Evolutionary conservation across 768 basidiomycete genomes (phyloP).

Genomic region (Sarcodon sp.): DNA sequence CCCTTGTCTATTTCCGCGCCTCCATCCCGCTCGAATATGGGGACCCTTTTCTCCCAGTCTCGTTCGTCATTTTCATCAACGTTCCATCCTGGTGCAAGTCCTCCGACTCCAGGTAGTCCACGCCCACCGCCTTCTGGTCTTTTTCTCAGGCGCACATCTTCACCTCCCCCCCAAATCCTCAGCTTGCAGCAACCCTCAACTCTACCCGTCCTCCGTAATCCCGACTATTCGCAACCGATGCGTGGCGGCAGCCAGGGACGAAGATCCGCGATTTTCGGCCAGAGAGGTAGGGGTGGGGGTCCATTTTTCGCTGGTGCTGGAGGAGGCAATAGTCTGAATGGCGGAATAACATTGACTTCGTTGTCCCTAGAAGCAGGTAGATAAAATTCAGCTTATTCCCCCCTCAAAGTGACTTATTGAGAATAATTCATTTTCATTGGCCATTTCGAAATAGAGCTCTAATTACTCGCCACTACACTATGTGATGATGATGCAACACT

Average conservation of each 20-base stretch:
- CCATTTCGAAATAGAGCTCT: too few species aligned
- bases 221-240: background rate
- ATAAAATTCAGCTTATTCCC: too few species aligned
- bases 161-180: background rate
- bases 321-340: background rate
- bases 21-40: background rate
- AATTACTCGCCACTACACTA: too few species aligned
- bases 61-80: background rate
- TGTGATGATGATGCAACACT: too few species aligned
- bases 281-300: background rate
- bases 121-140: background rate
- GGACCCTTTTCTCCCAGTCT: background rate
- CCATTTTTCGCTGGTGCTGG: background rate
- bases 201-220: background rate
- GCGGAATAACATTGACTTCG: too few species aligned
- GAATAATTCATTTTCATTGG: too few species aligned
- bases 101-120: background rate
- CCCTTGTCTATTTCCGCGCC: background rate
- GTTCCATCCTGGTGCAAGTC: background rate
- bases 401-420: too few species aligned
- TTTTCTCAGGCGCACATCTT: background rate
- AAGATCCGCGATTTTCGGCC: background rate
- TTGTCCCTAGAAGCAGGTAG: too few species aligned
- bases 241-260: background rate
- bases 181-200: background rate